Percentiles rank a stretch among this genome's conserved stretches.
Conservation (phyloP, 225 moss, liverwort and hornwort species). For the Sphagnum tenellum region DNA sequence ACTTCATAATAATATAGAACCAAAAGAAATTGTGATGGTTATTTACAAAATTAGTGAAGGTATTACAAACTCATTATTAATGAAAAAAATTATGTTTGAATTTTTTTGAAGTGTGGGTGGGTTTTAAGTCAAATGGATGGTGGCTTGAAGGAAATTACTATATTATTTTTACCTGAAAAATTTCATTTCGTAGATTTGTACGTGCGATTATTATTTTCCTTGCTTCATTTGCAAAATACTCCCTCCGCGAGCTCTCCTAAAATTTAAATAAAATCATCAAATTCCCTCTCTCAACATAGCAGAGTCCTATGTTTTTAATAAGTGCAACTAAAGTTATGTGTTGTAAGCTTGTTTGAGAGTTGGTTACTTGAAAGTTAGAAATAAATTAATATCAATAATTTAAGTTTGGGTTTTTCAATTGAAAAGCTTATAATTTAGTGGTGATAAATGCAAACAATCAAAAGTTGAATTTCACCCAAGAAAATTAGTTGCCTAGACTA, state of each 20-base stretch:
- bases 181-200: constrained; percentile 1
- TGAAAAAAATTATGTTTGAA: neutral
- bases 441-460: too few relatives aligned
- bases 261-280: neutral
- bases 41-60: neutral
- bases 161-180: constrained; percentile 25
- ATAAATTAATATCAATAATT: too few relatives aligned
- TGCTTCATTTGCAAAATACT: constrained; percentile 12
- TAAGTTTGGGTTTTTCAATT: too few relatives aligned
- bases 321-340: too few relatives aligned
- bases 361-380: too few relatives aligned
- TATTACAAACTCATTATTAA: neutral
- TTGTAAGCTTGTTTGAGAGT: too few relatives aligned
- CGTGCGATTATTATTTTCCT: constrained; percentile 14
- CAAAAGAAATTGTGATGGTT: neutral
- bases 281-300: neutral
- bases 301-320: too few relatives aligned
- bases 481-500: too few relatives aligned
- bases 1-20: too few relatives aligned
- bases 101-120: neutral
- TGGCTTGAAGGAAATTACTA: neutral
- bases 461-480: too few relatives aligned
- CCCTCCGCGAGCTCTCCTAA: constrained; percentile 9
- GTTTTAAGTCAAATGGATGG: neutral
- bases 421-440: too few relatives aligned